Evolutionary conservation across 805 yeast species (phyloP).

Genomic region (Metschnikowia lachancei): DNA sequence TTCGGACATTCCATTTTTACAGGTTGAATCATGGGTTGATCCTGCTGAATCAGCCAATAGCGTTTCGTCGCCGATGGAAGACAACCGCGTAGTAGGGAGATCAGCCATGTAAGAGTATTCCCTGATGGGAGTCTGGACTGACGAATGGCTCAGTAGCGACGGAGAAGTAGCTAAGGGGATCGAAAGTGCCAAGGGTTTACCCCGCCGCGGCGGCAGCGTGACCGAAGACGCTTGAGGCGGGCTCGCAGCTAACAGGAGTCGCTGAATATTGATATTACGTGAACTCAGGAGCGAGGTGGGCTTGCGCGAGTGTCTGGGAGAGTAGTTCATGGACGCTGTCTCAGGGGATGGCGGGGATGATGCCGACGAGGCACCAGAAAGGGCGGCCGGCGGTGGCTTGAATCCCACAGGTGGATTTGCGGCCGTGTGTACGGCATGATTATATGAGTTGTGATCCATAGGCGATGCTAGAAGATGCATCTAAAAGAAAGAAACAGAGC

Average conservation of each 20-base stretch:
- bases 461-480: slow-evolving; percentile 6
- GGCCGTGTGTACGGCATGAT: slow-evolving; percentile 2
- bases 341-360: slow-evolving; percentile 5
- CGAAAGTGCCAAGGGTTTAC: slow-evolving; percentile 10
- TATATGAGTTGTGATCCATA: slow-evolving; percentile 10
- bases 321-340: slow-evolving; percentile 30
- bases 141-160: neutral
- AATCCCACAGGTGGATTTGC: slow-evolving; percentile 8
- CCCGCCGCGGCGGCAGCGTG: slow-evolving; percentile 12
- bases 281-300: slow-evolving; percentile 26
- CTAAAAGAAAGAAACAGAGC: neutral
- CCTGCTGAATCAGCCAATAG: neutral
- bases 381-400: slow-evolving; percentile 11
- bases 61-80: neutral
- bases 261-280: slow-evolving; percentile 38
- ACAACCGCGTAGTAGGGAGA: neutral
- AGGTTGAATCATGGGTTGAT: neutral
- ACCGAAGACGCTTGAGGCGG: slow-evolving; percentile 6
- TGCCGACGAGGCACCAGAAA: slow-evolving; percentile 7
- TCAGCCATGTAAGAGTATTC: neutral
- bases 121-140: slow-evolving; percentile 2
- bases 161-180: slow-evolving; percentile 10
- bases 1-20: neutral
- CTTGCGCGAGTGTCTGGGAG: slow-evolving; percentile 38
- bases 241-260: slow-evolving; percentile 32